These are phyloP conservation scores for Rosa multiflora DNA, from an alignment of 306 rosid genomes.

Conservation along the genomic window DNA sequence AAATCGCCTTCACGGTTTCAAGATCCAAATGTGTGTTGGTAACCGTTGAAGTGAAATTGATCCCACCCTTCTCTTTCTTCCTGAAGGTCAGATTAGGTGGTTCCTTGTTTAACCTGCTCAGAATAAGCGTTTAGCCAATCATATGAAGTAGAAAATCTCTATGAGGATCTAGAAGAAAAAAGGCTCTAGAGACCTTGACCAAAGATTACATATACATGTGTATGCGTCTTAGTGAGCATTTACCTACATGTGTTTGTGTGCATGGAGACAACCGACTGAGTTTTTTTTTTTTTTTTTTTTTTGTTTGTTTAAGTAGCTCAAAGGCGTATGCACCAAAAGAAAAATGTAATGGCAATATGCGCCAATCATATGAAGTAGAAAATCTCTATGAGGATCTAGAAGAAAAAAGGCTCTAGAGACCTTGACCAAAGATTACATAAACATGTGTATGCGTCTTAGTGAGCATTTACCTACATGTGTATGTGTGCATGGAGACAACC, in stretches of 20 bases:
- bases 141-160: neutral
- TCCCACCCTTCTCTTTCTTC: constrained; percentile 97
- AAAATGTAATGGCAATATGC: neutral
- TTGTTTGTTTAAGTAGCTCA: neutral
- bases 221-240: neutral
- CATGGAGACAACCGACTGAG: neutral
- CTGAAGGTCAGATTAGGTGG: constrained; percentile 91
- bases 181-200: neutral
- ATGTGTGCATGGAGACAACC: neutral
- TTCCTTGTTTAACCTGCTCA: constrained; percentile 87
- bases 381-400: neutral
- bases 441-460: neutral
- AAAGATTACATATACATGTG: neutral
- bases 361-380: neutral
- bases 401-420: neutral
- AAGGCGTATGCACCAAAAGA: neutral
- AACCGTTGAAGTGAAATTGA: constrained; percentile 88
- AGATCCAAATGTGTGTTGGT: constrained; percentile 88
- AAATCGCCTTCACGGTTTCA: constrained; percentile 91
- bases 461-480: neutral
- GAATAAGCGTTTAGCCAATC: constrained; percentile 17
- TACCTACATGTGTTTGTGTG: neutral
- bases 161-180: neutral
- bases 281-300: neutral
- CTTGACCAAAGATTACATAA: neutral